Percentiles rank a stretch among this genome's conserved stretches.
Evolutionary conservation across 148 eudicot species (phyloP).

Genomic region (Selenicereus undatus): DNA sequence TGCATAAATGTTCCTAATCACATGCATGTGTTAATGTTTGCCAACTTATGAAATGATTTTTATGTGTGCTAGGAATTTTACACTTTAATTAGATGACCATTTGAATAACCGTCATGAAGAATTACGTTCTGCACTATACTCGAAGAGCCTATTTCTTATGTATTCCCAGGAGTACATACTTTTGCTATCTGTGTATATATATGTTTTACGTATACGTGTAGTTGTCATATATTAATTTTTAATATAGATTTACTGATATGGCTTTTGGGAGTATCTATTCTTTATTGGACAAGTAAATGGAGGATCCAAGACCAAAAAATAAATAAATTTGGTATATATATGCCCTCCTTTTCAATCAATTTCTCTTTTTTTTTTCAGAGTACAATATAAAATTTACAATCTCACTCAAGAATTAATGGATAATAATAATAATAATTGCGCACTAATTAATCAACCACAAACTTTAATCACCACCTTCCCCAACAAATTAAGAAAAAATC

Average conservation of each 20-base stretch:
- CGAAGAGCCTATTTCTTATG: too few relatives aligned
- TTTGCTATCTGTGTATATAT: too few relatives aligned
- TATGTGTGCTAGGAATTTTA: neutral
- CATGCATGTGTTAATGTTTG: neutral
- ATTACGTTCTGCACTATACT: neutral
- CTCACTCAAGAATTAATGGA: neutral
- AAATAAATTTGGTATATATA: too few relatives aligned
- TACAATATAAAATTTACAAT: neutral
- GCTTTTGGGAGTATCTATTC: too few relatives aligned
- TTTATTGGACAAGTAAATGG: too few relatives aligned
- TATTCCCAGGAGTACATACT: too few relatives aligned
- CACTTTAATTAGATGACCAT: neutral
- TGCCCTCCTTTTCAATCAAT: neutral
- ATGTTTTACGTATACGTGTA: too few relatives aligned
- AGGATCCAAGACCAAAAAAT: too few relatives aligned
- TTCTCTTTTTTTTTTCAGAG: neutral
- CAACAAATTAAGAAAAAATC: neutral
- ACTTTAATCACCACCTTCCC: neutral
- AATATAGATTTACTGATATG: too few relatives aligned
- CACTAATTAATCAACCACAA: neutral
- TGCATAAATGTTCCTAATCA: neutral
- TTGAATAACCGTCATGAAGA: neutral
- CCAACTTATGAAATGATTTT: neutral
- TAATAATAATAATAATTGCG: neutral
- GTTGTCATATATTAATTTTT: too few relatives aligned